Conservation (phyloP, 2,329 filamentous ascomycete species). For the Fusarium nygamai region DNA sequence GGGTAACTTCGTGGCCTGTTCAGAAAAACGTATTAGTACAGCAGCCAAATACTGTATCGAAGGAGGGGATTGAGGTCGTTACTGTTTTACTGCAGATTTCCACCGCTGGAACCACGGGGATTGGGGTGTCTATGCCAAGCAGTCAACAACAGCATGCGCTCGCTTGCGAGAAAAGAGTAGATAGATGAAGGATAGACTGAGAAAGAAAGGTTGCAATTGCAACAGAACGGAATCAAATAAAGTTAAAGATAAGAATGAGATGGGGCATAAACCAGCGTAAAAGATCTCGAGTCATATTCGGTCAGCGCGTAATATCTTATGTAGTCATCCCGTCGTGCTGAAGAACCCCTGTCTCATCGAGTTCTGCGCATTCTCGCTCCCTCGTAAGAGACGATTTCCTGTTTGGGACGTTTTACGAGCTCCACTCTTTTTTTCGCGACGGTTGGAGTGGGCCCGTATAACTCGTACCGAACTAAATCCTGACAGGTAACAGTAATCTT, state of each 20-base stretch:
- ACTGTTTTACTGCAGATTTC: background rate
- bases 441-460: background rate
- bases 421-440: constrained; percentile 1
- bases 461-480: background rate
- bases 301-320: background rate
- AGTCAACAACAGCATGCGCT: background rate
- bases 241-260: background rate
- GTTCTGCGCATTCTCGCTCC: background rate
- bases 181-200: fast-evolving
- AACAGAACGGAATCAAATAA: fast-evolving
- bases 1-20: fast-evolving
- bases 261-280: background rate
- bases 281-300: background rate
- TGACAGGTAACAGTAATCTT: background rate
- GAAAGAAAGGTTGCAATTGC: background rate
- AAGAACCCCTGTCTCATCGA: background rate
- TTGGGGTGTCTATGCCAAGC: background rate
- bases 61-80: background rate
- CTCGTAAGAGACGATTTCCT: constrained; percentile 26
- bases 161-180: background rate
- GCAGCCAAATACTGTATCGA: fast-evolving
- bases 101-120: too few species aligned
- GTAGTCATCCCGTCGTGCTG: background rate
- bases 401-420: constrained; percentile 26
- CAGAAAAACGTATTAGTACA: background rate